Conservation (phyloP, 2,329 filamentous ascomycete genomes). For the Cladosporium colombiae region DNA sequence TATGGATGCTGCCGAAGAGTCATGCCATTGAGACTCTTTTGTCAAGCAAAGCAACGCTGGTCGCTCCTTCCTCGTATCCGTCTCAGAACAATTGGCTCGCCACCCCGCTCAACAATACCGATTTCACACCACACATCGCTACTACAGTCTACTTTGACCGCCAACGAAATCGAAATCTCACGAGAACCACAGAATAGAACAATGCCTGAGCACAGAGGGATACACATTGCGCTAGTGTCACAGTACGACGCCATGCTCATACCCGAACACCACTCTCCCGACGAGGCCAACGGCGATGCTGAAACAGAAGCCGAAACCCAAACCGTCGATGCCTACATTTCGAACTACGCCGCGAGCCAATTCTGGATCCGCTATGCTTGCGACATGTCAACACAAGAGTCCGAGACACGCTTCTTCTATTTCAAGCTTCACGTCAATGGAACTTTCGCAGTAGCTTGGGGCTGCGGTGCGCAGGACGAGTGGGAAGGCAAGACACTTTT, state of each 20-base stretch:
- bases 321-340: conserved; percentile 36
- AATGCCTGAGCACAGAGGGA: conserved; percentile 41
- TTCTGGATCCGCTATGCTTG: conserved; percentile 48
- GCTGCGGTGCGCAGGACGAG: conserved; percentile 43
- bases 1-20: background rate
- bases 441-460: conserved; percentile 46
- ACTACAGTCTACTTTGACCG: background rate
- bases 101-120: background rate
- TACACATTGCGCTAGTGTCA: conserved; percentile 44
- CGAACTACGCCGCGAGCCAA: conserved; percentile 38
- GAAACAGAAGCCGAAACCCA: background rate
- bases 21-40: background rate
- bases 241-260: conserved; percentile 41
- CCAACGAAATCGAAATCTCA: background rate
- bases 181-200: background rate
- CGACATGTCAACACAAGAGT: conserved; percentile 28
- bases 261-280: conserved; percentile 27
- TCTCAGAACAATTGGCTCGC: background rate
- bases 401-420: conserved; percentile 37
- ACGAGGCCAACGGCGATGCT: background rate
- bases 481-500: conserved; percentile 50
- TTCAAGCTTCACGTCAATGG: conserved; percentile 50
- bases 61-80: background rate
- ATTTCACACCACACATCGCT: background rate
- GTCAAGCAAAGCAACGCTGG: background rate